Base-by-base conservation (phyloP, 1,284 basidiomycete species). In the Porogramme epimiltina region DNA sequence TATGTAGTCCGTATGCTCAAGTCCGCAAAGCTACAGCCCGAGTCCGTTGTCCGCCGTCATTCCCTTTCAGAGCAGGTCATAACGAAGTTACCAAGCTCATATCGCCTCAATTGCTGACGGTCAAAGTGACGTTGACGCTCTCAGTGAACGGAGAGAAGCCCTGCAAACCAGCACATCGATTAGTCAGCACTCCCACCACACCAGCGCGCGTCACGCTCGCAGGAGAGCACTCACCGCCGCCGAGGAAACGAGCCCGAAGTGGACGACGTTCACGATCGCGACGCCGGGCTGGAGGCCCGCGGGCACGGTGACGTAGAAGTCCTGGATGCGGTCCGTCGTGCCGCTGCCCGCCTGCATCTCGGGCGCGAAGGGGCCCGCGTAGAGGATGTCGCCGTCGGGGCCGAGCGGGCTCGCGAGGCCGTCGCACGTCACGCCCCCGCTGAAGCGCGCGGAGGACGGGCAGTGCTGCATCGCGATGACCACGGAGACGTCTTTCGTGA, bases 221-320 rank as follows among this genome's bases (percentile, higher is more conserved):
- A 31, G 13, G 13, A 6, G 28, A 31, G 28, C 28, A 31, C 28
- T 31, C 28, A 31, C 28, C 28, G 28, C 28, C 6, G 28, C 28
- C 28, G 28, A 31, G 8, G 8, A 13, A 13, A 6, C 28, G 13
- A 31, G 28, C 8, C 6, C 60, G n/a, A 78, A 61, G 58, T 79
- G 78, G 23, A 70, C 62, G 4, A 76, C 72, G 15, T 66, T 68
- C 22, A 81, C 59, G 47, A 70, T 66, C 4, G 73, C 73, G 4
- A 42, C 43, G 3, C 76, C 68, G n/a, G 63, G 53, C 3, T 18
- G 56, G 16, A 50, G 46, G 36, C 69, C 51, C 26, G 39, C 39
- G 1, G 79, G 79, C 31, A 82, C 61, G 11, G 62, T 65, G 13
- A 82, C 69, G 3, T 74, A 74, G 57, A 79, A 79, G 62, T 81